Conservation (phyloP, 371 early-diverging fungal species). For the Fennellomyces sp. region DNA sequence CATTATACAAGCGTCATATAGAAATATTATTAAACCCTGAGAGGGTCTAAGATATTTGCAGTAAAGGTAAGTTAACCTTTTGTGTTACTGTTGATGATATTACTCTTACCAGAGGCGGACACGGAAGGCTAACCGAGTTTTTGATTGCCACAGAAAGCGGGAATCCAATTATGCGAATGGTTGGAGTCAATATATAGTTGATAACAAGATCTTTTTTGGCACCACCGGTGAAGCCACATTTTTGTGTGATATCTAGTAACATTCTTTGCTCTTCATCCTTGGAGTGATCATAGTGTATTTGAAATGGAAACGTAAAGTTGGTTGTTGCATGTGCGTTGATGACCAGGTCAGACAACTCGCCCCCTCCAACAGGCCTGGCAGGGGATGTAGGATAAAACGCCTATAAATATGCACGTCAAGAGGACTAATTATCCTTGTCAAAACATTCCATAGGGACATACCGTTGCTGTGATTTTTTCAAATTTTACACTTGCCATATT, state of each 20-base stretch:
- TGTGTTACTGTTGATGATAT: not conserved
- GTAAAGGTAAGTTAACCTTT: not conserved
- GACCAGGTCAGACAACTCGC: slow-evolving; percentile 23
- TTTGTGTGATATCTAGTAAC: slow-evolving; percentile 33
- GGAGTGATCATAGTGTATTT: slow-evolving; percentile 27
- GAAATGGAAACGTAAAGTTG: slow-evolving; percentile 40
- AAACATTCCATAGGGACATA: slow-evolving; percentile 11
- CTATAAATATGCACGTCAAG: slow-evolving; percentile 17
- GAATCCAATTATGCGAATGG: slow-evolving; percentile 21
- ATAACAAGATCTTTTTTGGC: slow-evolving; percentile 18
- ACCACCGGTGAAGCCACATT: slow-evolving; percentile 36
- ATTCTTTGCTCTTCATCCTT: slow-evolving; percentile 31
- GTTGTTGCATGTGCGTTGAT: slow-evolving; percentile 32
- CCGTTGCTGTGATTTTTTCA: slow-evolving; percentile 34
- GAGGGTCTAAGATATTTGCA: not conserved
- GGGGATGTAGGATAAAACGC: slow-evolving; percentile 44
- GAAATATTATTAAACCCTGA: not conserved
- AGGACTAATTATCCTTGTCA: not conserved
- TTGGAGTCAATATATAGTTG: slow-evolving; percentile 20
- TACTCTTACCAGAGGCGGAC: slow-evolving; percentile 21
- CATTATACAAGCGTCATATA: not conserved
- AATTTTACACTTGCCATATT: slow-evolving; percentile 37
- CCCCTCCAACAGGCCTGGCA: slow-evolving; percentile 37
- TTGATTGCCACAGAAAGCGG: slow-evolving; percentile 16
- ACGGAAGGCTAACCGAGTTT: slow-evolving; percentile 17